Percentiles rank a stretch among this genome's conserved stretches.
Evolutionary conservation across 2,329 filamentous ascomycete species (phyloP).

Genomic region (Ascocoryne sarcoides): DNA sequence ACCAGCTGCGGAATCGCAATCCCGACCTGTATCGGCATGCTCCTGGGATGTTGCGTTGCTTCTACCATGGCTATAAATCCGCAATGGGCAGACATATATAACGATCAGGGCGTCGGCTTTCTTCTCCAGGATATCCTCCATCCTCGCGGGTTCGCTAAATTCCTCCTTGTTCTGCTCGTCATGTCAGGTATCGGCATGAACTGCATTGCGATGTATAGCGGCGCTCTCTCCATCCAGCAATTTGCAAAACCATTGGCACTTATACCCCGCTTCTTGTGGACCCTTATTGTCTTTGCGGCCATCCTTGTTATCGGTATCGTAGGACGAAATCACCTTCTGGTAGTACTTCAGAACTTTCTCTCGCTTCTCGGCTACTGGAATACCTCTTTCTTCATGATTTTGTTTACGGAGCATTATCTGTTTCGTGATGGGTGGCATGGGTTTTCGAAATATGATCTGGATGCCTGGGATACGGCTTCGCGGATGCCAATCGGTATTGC

Average conservation of each 20-base stretch:
- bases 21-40: slow-evolving; percentile 39
- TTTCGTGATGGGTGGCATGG: slow-evolving; percentile 30
- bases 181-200: slow-evolving; percentile 31
- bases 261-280: slow-evolving; percentile 41
- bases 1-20: slow-evolving; percentile 11
- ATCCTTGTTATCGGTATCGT: slow-evolving; percentile 38
- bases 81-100: slow-evolving; percentile 16
- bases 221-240: slow-evolving; percentile 32
- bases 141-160: slow-evolving; percentile 38
- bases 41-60: slow-evolving; percentile 36
- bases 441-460: slow-evolving; percentile 36
- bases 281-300: slow-evolving; percentile 35
- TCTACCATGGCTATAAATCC: slow-evolving; percentile 34
- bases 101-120: slow-evolving; percentile 29
- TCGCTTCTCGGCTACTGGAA: slow-evolving; percentile 42
- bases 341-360: slow-evolving; percentile 39
- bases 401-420: slow-evolving; percentile 40
- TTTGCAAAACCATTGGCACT: slow-evolving; percentile 35
- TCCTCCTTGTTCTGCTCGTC: slow-evolving; percentile 17
- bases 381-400: slow-evolving; percentile 39
- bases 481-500: slow-evolving; percentile 37
- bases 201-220: slow-evolving; percentile 36
- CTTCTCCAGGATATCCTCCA: slow-evolving; percentile 37
- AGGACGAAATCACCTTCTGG: slow-evolving; percentile 35
- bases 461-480: slow-evolving; percentile 38